These are phyloP conservation scores for Alternaria longipes DNA, from an alignment of 2,329 filamentous ascomycete species.

Conservation along the genomic window DNA sequence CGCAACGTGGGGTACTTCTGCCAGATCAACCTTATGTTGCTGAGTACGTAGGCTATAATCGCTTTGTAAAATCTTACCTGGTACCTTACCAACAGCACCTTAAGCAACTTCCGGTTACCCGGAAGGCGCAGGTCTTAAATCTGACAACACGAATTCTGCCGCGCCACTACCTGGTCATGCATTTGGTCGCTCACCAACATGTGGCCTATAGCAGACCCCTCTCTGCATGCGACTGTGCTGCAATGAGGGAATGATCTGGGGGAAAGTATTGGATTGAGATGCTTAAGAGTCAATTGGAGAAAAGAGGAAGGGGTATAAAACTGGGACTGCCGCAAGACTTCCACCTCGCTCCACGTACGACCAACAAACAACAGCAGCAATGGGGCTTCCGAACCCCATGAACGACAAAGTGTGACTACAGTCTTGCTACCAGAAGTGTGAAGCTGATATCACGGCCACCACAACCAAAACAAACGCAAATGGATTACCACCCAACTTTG, in stretches of 20 bases:
- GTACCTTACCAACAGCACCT: background rate
- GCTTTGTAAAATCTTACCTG: background rate
- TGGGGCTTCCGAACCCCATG: background rate
- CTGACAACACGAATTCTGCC: background rate
- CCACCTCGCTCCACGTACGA: constrained; percentile 6
- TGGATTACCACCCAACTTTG: constrained; percentile 12
- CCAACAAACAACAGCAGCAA: constrained; percentile 8
- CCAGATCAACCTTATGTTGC: background rate
- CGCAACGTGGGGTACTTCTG: constrained; percentile 12
- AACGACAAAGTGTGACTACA: background rate
- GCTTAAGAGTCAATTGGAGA: background rate
- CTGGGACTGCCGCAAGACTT: background rate
- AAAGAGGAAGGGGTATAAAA: constrained; percentile 21
- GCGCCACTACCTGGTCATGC: background rate
- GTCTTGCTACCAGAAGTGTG: constrained; percentile 1
- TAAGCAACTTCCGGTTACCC: background rate
- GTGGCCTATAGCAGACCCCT: background rate
- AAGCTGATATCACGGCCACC: background rate
- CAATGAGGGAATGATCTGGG: background rate
- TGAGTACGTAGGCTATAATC: background rate
- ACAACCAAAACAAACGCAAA: constrained; percentile 20
- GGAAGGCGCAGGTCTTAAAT: background rate
- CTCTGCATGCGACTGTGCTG: background rate
- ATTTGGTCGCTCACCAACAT: background rate
- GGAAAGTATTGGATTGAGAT: background rate